Evolutionary conservation across 2,329 filamentous ascomycete genomes (phyloP), one percentile per base, ranked within the genome.

Genomic region (Exophiala sp.): DNA sequence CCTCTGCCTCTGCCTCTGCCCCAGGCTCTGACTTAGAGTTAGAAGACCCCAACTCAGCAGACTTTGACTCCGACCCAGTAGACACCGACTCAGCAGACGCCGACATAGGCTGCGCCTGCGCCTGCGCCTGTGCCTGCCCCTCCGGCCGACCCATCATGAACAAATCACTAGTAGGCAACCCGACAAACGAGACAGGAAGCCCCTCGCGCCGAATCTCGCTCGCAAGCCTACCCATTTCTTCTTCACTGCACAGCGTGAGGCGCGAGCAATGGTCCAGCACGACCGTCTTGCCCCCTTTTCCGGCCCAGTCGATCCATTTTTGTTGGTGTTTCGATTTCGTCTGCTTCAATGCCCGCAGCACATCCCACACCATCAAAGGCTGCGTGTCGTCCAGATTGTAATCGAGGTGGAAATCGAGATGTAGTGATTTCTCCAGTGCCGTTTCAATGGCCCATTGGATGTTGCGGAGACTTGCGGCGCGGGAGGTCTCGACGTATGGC

Each of bases 361-460:
- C 76, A 35, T 74, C 66, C 68, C 76, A 78, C 0, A 82, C 66
- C 46, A 81, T 66, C 0, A 79, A 68, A 43, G 75, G 70, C 39
- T 66, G 72, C 1, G 62, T 58, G 1, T 66, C 52, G 44, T 82
- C 74, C 2, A 87, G 68, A 49, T 81, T 81, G 63, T 88, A 87
- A 64, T 88, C 85, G 4, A 88, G 71, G 62, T 88, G 85, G 39
- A 87, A 80, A 60, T 88, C 84, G 3, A 88, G 65, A 62, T 85
- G 79, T 43, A 81, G 72, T 1, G 65, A 61, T 32, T 72, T 62
- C 18, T 67, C 54, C 30, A 81, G 62, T 1, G 81, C 80, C 19
- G 73, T 69, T 1, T 72, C 67, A 32, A 84, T 68, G 13, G 83
- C 79, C 79, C 80, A 87, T 14, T 75, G 68, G 14, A 86, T 77